Conservation (phyloP, 2,329 filamentous ascomycete genomes). For the Claviceps lovelessii region DNA sequence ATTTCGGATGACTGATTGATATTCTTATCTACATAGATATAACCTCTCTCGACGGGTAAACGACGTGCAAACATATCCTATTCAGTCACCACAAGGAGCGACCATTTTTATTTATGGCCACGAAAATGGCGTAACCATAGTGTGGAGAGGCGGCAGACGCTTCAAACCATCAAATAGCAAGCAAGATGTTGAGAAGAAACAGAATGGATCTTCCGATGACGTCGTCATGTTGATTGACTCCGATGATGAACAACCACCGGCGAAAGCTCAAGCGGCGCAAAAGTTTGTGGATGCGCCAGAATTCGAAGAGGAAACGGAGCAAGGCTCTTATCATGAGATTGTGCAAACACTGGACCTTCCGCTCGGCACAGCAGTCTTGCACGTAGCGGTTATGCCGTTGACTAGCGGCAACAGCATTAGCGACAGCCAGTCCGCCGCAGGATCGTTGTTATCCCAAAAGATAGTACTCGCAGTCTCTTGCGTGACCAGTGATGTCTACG, state of each 20-base stretch:
- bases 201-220: slow-evolving; percentile 38
- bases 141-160: slow-evolving; percentile 49
- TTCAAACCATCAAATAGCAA: slow-evolving; percentile 34
- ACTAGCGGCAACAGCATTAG: slow-evolving; percentile 26
- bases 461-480: slow-evolving; percentile 49
- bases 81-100: slow-evolving; percentile 48
- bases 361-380: slow-evolving; percentile 39
- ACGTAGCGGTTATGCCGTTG: slow-evolving; percentile 42
- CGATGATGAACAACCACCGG: slow-evolving; percentile 38
- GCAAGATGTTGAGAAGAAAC: slow-evolving; percentile 24
- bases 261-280: slow-evolving; percentile 17
- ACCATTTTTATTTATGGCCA: slow-evolving; percentile 49
- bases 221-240: slow-evolving; percentile 50
- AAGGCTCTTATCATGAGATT: slow-evolving; percentile 38
- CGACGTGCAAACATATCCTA: slow-evolving; percentile 46
- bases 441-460: slow-evolving; percentile 36
- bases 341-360: slow-evolving; percentile 47
- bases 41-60: slow-evolving; percentile 43
- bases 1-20: neutral
- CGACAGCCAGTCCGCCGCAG: slow-evolving; percentile 32
- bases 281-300: slow-evolving; percentile 40
- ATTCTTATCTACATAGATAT: slow-evolving; percentile 30
- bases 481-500: slow-evolving; percentile 39
- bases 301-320: slow-evolving; percentile 39
- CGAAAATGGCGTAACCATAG: slow-evolving; percentile 44